A percentile compares a stretch with the other conserved stretches of the same genome.
Evolutionary conservation across 345 rosid species (phyloP).

Genomic region (Citrus medica): DNA sequence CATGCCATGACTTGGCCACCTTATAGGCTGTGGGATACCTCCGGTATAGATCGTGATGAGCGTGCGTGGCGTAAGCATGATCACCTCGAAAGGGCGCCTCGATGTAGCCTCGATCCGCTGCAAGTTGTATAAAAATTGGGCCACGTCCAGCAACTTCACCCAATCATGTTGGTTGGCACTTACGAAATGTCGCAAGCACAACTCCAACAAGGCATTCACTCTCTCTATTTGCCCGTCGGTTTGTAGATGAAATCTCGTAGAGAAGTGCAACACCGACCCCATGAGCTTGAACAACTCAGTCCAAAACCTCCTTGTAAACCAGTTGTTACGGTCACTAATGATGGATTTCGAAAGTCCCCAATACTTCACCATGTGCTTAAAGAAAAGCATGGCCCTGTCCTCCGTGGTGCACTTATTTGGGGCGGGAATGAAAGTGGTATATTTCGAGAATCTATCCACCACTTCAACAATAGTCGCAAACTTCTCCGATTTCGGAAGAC

Average conservation of each 20-base stretch:
- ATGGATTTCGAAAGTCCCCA: background rate
- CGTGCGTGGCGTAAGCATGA: accelerated
- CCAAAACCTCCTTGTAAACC: background rate
- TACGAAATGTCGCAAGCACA: background rate
- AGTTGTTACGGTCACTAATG: background rate
- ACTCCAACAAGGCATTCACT: background rate
- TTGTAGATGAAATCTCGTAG: background rate
- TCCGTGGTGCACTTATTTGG: background rate
- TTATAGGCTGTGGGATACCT: accelerated
- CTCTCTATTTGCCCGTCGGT: background rate
- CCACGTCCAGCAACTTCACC: background rate
- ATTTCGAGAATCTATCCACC: background rate
- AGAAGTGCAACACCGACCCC: background rate
- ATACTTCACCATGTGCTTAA: constrained; percentile 9
- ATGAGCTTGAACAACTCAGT: background rate
- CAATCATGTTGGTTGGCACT: background rate
- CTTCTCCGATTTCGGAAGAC: background rate
- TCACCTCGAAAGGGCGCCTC: background rate
- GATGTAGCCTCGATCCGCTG: background rate
- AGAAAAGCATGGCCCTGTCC: background rate
- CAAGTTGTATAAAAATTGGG: constrained; percentile 7
- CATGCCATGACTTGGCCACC: background rate
- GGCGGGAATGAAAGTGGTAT: background rate
- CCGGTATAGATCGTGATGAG: background rate
- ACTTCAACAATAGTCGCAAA: background rate